These are phyloP conservation scores for Bathelium albidoporum DNA, from an alignment of 495 filamentous ascomycete genomes.

Conservation along the genomic window DNA sequence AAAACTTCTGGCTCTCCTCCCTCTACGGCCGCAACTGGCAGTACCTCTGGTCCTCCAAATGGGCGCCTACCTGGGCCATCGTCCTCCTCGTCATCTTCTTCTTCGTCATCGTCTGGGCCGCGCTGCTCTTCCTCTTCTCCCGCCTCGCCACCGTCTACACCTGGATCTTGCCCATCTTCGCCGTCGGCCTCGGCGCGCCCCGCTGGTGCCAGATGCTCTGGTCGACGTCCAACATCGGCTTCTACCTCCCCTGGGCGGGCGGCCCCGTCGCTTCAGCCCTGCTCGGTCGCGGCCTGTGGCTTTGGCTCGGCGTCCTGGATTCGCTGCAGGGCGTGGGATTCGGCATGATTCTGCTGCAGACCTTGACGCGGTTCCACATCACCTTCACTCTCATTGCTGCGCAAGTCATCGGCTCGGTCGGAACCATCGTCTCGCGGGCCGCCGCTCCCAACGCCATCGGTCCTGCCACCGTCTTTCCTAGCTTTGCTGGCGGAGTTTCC, in stretches of 20 bases:
- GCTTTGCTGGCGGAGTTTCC: slow-evolving; percentile 37
- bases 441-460: slow-evolving; percentile 49
- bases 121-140: slow-evolving; percentile 39
- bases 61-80: slow-evolving; percentile 44
- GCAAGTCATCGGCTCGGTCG: slow-evolving; percentile 45
- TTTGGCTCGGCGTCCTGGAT: slow-evolving; percentile 56
- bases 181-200: slow-evolving; percentile 52
- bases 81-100: slow-evolving; percentile 45
- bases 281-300: slow-evolving; percentile 47
- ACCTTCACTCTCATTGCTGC: slow-evolving; percentile 44
- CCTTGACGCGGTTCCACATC: slow-evolving; percentile 51
- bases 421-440: slow-evolving; percentile 48
- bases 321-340: slow-evolving; percentile 51
- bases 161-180: slow-evolving; percentile 59
- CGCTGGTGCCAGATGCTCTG: slow-evolving; percentile 60
- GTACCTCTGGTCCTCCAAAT: slow-evolving; percentile 46
- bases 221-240: slow-evolving; percentile 46
- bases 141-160: slow-evolving; percentile 43
- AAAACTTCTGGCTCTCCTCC: slow-evolving; percentile 56
- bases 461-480: slow-evolving; percentile 54
- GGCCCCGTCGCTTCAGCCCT: slow-evolving; percentile 40
- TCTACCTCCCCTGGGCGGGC: slow-evolving; percentile 52
- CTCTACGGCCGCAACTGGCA: slow-evolving; percentile 54
- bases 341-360: slow-evolving; percentile 55
- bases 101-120: slow-evolving; percentile 49